Percentiles rank a stretch among this genome's conserved stretches.
phyloP scores from a whole-genome alignment of 148 eudicot species.

The Bassia scoparia region DNA sequence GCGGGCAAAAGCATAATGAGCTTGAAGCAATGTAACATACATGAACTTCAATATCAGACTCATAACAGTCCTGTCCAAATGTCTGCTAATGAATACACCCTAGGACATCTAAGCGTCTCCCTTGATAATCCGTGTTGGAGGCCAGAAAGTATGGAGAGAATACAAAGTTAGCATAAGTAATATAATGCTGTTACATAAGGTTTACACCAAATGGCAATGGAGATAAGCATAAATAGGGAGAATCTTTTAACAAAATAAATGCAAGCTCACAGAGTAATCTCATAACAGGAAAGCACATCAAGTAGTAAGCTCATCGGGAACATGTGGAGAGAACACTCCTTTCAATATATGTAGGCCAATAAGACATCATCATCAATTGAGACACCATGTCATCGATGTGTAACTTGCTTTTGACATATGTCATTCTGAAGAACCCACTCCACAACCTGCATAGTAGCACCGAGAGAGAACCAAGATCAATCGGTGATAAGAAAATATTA shows the following conservation, averaged over 20 bases:
- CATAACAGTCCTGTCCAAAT: constrained; percentile 61
- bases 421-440: too few species aligned
- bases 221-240: too few species aligned
- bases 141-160: too few species aligned
- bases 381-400: too few species aligned
- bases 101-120: constrained; percentile 66
- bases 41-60: constrained; percentile 42
- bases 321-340: neutral
- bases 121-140: constrained; percentile 55
- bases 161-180: too few species aligned
- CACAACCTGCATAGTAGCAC: neutral
- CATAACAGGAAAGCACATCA: neutral
- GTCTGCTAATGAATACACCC: constrained; percentile 69
- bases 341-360: neutral
- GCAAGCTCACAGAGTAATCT: neutral
- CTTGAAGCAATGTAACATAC: constrained; percentile 74
- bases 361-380: too few species aligned
- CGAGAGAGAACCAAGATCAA: neutral
- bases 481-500: neutral
- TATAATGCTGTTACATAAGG: constrained; percentile 38
- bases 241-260: too few species aligned
- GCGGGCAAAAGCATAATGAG: too few species aligned
- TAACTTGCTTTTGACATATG: too few species aligned
- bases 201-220: too few species aligned
- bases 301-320: neutral